phyloP scores from a whole-genome alignment of 345 rosid species.

The Triadica sebifera region DNA sequence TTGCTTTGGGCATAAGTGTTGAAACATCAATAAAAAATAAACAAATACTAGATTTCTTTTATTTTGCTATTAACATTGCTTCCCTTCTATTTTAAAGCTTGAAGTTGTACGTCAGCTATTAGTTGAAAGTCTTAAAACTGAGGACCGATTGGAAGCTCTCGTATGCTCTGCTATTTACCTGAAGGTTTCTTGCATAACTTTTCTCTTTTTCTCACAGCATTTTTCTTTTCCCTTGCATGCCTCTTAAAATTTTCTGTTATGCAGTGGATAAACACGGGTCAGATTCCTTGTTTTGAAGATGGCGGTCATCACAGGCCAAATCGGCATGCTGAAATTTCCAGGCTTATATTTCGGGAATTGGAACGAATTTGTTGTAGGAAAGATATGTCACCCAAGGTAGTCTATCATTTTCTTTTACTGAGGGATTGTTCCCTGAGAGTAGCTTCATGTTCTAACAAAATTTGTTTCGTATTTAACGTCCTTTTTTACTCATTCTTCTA shows the following conservation, averaged over 20 bases:
- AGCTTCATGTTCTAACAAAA: background rate
- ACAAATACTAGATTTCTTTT: background rate
- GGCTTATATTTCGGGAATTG: constrained; percentile 82
- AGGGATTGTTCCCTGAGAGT: too few relatives aligned
- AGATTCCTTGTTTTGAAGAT: constrained; percentile 95
- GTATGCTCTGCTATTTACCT: constrained; percentile 74
- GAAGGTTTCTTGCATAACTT: constrained; percentile 46
- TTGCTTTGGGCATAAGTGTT: background rate
- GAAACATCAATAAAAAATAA: background rate
- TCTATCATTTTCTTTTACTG: constrained; percentile 2
- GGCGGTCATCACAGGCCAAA: constrained; percentile 98
- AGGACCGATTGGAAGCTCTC: constrained; percentile 68
- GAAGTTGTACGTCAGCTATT: constrained; percentile 78
- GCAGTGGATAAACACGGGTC: constrained; percentile 99
- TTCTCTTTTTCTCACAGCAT: constrained; percentile 12
- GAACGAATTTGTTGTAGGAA: constrained; percentile 62
- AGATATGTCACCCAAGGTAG: constrained; percentile 77
- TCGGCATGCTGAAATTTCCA: constrained; percentile 96
- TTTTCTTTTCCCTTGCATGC: constrained; percentile 5
- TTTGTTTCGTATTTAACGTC: background rate
- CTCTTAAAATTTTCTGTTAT: constrained; percentile 35
- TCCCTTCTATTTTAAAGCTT: constrained; percentile 48
- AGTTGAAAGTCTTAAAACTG: constrained; percentile 56
- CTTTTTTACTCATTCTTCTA: background rate
- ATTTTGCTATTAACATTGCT: constrained; percentile 8